A percentile compares a stretch with the other conserved stretches of the same genome.
Evolutionary conservation across 805 yeast genomes (phyloP).

Genomic region (Diddensiella santjacobensis): DNA sequence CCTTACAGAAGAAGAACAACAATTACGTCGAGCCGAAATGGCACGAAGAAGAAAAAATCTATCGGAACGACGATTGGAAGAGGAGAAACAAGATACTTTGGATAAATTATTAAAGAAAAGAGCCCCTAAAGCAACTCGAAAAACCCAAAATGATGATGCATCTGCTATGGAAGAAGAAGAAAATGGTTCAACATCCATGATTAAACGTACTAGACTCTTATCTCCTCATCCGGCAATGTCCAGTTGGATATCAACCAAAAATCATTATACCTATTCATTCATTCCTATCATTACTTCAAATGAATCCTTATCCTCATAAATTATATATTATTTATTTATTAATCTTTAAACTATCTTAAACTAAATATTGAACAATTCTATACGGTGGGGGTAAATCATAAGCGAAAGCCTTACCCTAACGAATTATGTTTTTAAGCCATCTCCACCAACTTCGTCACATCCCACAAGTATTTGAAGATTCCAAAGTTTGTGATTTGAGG

Average conservation of each 20-base stretch:
- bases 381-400: too few species aligned
- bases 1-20: conserved; percentile 77
- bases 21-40: conserved; percentile 76
- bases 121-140: conserved; percentile 46
- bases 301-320: too few species aligned
- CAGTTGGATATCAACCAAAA: conserved; percentile 26
- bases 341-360: too few species aligned
- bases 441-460: too few species aligned
- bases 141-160: conserved; percentile 17
- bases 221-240: conserved; percentile 32
- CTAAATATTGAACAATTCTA: too few species aligned
- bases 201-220: conserved; percentile 21
- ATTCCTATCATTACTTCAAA: too few species aligned
- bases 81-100: conserved; percentile 87
- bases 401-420: too few species aligned
- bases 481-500: too few species aligned
- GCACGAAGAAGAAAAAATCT: conserved; percentile 86
- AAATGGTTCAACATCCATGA: background rate
- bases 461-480: too few species aligned
- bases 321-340: too few species aligned
- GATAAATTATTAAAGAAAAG: conserved; percentile 81
- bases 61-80: conserved; percentile 77
- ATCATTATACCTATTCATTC: conserved; percentile 10
- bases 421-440: too few species aligned
- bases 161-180: conserved; percentile 20